Base-by-base conservation (phyloP, 176 grass and related monocot genomes). In the Thalia dealbata region DNA sequence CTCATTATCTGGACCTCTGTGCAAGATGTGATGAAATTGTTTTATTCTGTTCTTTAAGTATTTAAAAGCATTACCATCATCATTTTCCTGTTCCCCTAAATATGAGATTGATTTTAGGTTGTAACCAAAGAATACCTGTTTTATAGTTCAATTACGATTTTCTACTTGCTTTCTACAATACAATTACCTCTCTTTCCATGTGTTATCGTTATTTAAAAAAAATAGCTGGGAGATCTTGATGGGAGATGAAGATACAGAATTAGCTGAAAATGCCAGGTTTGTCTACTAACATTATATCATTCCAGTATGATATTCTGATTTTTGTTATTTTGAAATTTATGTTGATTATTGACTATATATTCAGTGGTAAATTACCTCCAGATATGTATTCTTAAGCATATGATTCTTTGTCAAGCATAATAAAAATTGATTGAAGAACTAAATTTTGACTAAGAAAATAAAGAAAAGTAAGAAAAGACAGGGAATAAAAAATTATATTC, bases 151-250 rank as follows among this genome's bases (percentile, higher is more conserved):
- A 65, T 14, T 30, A 64, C 32, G 54, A 19, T n/a, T 7, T 58
- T 23, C 54, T 58, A n/a, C 21, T 58, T 27, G 6, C 18, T 54
- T 73, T n/a, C 13, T 12, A 45, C 10, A 45, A 23, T 26, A 52
- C 19, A 23, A 30, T 27, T 68, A 50, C 28, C 64, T 58, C 15
- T 55, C 32, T 38, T n/a, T 63, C 63, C 61, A 60, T 67, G 84
- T 23, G 43, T 70, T 32, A 27, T 28, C 29, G 44, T 76, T 18
- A 22, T 74, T 30, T 82, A 80, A 59, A 38, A 38, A n/a, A 38
- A 78, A 78, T 21, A 96, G 93, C 76, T 88, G 51, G 93, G 77
- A 82, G 87, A 86, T 84, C 81, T 88, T 77, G 89, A 86, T 73
- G 74, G 86, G 73, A 0, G 71, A n/a, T 75, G 86, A 56, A 78